A percentile compares a stretch with the other conserved stretches of the same genome.
phyloP scores from a whole-genome alignment of 2,329 filamentous ascomycete species.

The Fusarium protoensiforme region DNA sequence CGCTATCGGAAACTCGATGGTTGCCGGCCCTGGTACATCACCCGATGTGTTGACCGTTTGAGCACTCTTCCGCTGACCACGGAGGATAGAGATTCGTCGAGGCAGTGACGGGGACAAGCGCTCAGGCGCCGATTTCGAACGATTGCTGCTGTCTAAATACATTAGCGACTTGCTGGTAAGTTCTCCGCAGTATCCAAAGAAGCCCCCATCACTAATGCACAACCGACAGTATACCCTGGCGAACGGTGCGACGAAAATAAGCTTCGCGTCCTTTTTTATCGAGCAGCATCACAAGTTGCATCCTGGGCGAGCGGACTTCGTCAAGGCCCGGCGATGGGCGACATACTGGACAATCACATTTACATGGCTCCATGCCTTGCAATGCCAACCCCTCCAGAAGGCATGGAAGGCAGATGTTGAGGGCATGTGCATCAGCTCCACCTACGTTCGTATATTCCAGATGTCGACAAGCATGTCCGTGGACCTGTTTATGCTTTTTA shows the following conservation, averaged over 20 bases:
- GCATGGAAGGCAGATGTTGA: not conserved
- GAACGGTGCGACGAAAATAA: not conserved
- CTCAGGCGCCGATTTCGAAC: not conserved
- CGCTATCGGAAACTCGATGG: not conserved
- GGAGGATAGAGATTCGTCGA: not conserved
- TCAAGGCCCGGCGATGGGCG: not conserved
- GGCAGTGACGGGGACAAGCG: not conserved
- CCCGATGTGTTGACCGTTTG: not conserved
- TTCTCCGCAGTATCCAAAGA: not conserved
- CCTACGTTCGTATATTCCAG: not conserved
- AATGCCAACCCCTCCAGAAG: not conserved
- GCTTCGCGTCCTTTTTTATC: not conserved
- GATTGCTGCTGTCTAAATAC: not conserved
- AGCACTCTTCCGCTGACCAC: not conserved
- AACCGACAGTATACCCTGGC: not conserved
- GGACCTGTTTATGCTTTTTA: not conserved
- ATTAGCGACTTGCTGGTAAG: not conserved
- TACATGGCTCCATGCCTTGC: not conserved
- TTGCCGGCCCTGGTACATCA: not conserved
- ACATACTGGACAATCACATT: not conserved
- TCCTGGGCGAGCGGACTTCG: not conserved
- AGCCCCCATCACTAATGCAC: not conserved
- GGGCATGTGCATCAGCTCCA: not conserved
- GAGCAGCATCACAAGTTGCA: not conserved
- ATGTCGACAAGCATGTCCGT: not conserved